phyloP scores from a whole-genome alignment of 176 grass and related monocot species.

The Cenchrus fungigraminus region DNA sequence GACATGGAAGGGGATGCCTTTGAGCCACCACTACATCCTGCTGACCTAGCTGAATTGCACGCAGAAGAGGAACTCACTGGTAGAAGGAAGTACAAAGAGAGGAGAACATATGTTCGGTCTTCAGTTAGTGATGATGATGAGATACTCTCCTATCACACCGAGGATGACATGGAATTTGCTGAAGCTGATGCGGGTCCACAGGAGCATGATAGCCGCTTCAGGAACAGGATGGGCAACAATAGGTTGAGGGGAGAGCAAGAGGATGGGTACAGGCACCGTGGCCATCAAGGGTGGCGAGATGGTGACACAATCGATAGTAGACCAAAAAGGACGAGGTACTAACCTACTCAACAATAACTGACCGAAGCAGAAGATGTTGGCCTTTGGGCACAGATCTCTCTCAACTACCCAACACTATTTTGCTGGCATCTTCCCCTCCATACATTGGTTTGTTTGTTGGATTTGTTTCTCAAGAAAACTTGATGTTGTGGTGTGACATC shows the following conservation, averaged over 20 bases:
- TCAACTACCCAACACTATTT: slow-evolving; percentile 6
- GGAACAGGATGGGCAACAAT: slow-evolving; percentile 42
- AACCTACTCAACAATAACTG: slow-evolving; percentile 25
- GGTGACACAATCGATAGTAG: slow-evolving; percentile 40
- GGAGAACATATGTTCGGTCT: slow-evolving; percentile 37
- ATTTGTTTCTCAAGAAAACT: slow-evolving; percentile 29
- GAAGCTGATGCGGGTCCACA: slow-evolving; percentile 32
- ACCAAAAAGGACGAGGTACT: slow-evolving; percentile 51
- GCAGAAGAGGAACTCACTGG: slow-evolving; percentile 41
- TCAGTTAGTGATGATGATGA: not conserved
- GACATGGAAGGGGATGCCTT: slow-evolving; percentile 38
- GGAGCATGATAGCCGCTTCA: slow-evolving; percentile 35
- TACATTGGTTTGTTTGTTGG: slow-evolving; percentile 35
- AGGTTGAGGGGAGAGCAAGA: slow-evolving; percentile 45
- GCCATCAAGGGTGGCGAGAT: slow-evolving; percentile 48
- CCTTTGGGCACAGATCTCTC: slow-evolving; percentile 21
- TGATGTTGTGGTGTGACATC: not conserved
- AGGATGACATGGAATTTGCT: slow-evolving; percentile 44
- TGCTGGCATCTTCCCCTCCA: slow-evolving; percentile 10
- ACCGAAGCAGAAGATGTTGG: slow-evolving; percentile 10
- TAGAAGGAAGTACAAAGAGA: slow-evolving; percentile 49
- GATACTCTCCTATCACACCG: slow-evolving; percentile 40
- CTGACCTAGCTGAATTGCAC: slow-evolving; percentile 36
- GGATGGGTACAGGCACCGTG: slow-evolving; percentile 40
- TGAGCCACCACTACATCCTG: slow-evolving; percentile 44